Base-by-base conservation (phyloP, 495 filamentous ascomycete genomes). In the Tuber magnatum region DNA sequence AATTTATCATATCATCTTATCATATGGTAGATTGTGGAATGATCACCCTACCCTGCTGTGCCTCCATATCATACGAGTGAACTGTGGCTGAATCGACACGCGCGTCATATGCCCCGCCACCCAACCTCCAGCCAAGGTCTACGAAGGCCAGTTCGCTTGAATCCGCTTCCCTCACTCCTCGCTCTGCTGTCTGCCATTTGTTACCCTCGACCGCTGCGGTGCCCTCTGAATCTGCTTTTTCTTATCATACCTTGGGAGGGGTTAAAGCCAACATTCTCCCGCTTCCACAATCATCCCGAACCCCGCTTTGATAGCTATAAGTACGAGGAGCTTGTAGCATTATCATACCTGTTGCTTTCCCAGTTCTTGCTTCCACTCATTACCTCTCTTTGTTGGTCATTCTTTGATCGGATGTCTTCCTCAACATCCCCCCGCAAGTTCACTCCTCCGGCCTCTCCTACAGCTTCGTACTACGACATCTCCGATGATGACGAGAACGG, bases 381-480 rank as follows among this genome's bases (percentile, higher is more conserved):
- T 32, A 35, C 56, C 2, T 18, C 56, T 65, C 56, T 35, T 35
- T 65, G 56, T 35, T 65, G 5, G 28, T 65, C 56, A 65, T 12
- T 32, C 32, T 65, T 65, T 65, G 56, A 35, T 65, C 28, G 35
- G 56, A 65, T 65, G 56, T 65, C 56, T 65, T 65, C 56, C 56
- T 35, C 56, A 18, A 65, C 3, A 65, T 35, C 18, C 32, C 76
- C 74, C 6, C 71, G 46, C 61, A 78, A 79, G 38, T 79, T 75
- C 43, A 83, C 84, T 0, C 83, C 83, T 7, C 80, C 86, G 41
- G 82, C 83, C 18, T 97, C 95, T 38, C 94, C 96, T 9, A 87
- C 93, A 1, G 94, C 92, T 24, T 97, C 93, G 77, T 97, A 94
- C 86, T 98, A 97, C 88, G 95, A 94, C 80, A 87, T 97, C 86